Conservation (phyloP, 352 stramenopile genomes). For the Phytophthora kernoviae region DNA sequence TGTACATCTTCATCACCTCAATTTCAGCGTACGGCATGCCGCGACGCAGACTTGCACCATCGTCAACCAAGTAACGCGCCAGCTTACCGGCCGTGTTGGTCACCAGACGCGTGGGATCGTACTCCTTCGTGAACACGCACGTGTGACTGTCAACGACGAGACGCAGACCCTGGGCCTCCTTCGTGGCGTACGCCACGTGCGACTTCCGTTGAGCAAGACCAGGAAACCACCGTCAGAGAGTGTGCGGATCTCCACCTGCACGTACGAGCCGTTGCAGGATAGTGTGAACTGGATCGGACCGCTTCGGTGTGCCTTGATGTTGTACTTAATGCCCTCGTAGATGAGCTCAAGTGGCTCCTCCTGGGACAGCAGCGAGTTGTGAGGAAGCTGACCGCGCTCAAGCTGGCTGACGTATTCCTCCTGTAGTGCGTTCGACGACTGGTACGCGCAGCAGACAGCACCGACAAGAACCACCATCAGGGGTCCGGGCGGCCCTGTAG, state of each 20-base stretch:
- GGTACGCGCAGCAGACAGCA: constrained; percentile 84
- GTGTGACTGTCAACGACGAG: constrained; percentile 96
- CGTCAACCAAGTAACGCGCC: constrained; percentile 98
- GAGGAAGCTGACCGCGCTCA: constrained; percentile 92
- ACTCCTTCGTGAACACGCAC: constrained; percentile 99
- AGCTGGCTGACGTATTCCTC: constrained; percentile 86
- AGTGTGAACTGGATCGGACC: constrained; percentile 93
- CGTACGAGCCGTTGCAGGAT: constrained; percentile 86
- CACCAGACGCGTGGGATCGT: constrained; percentile 97
- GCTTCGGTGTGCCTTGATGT: constrained; percentile 90
- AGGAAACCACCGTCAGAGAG: constrained; percentile 99
- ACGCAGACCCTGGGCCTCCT: constrained; percentile 88
- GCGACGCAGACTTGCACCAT: constrained; percentile 90
- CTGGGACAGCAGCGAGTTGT: constrained; percentile 86
- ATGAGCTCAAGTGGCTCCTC: constrained; percentile 96
- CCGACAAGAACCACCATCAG: constrained; percentile 90
- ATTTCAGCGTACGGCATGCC: constrained; percentile 90
- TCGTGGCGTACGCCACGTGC: constrained; percentile 97
- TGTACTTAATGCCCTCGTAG: constrained; percentile 99
- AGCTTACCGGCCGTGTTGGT: constrained; percentile 99
- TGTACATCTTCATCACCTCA: constrained; percentile 99
- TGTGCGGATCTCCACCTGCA: constrained; percentile 94
- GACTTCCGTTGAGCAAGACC: constrained; percentile 96
- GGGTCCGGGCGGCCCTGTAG: constrained; percentile 83
- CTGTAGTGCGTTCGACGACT: constrained; percentile 72